A percentile compares a stretch with the other conserved stretches of the same genome.
Evolutionary conservation across 345 rosid species (phyloP).

Genomic region (Brassica incana): DNA sequence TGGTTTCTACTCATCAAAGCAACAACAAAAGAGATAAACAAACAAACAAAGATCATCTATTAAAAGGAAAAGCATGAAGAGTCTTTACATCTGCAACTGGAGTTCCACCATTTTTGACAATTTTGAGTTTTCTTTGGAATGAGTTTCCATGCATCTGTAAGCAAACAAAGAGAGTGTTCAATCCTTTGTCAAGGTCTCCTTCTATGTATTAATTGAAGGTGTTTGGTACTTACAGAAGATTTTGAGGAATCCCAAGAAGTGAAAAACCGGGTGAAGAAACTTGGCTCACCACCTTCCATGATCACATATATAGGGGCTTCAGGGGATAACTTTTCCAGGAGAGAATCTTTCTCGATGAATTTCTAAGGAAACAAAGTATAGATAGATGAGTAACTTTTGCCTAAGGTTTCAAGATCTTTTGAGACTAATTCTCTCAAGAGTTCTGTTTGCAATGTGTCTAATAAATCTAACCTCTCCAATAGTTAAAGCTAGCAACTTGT

Average conservation of each 20-base stretch:
- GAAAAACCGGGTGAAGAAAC: conserved; percentile 91
- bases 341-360: conserved; percentile 77
- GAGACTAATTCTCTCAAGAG: not conserved
- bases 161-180: conserved; percentile 22
- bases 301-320: conserved; percentile 63
- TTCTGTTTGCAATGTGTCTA: not conserved
- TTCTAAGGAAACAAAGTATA: conserved; percentile 47
- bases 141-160: conserved; percentile 95
- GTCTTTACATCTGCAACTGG: conserved; percentile 70
- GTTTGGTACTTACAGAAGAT: conserved; percentile 55
- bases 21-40: not conserved
- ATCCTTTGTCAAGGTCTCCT: not conserved
- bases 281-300: conserved; percentile 92
- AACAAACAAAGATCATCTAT: not conserved
- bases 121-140: conserved; percentile 84
- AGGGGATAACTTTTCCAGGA: conserved; percentile 43
- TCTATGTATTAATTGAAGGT: not conserved
- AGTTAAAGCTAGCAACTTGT: conserved; percentile 61
- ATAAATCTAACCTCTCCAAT: conserved; percentile 73
- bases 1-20: conserved; percentile 61
- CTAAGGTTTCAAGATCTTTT: not conserved
- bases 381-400: conserved; percentile 17
- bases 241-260: conserved; percentile 81
- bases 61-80: not conserved
- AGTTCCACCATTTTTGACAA: conserved; percentile 76